Conservation (phyloP, 768 basidiomycete genomes). For the Boletus sp. region DNA sequence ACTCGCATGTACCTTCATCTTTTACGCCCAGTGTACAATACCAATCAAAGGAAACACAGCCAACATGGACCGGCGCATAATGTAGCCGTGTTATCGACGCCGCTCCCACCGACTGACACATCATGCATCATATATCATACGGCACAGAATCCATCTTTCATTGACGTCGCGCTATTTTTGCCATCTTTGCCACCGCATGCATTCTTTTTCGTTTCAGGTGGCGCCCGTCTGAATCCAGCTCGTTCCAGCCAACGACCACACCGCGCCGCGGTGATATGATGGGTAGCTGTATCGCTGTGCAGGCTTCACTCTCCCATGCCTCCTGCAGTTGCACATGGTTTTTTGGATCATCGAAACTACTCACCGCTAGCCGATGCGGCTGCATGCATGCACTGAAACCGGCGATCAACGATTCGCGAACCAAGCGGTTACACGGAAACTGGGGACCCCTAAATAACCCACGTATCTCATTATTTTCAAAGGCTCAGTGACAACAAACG, state of each 20-base stretch:
- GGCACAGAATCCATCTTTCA: not conserved
- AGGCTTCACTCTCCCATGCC: not conserved
- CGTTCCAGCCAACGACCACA: not conserved
- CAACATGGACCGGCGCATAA: not conserved
- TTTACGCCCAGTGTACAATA: not conserved
- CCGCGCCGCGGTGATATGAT: too few species aligned
- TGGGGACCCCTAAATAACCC: not conserved
- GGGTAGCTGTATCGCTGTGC: not conserved
- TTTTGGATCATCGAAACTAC: not conserved
- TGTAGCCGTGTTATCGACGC: not conserved
- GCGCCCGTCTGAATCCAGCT: not conserved
- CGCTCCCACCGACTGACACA: not conserved
- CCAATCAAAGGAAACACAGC: not conserved
- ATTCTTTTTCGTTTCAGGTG: not conserved
- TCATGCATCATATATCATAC: not conserved
- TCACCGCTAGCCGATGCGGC: not conserved
- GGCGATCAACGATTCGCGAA: not conserved
- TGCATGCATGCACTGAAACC: not conserved
- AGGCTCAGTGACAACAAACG: not conserved
- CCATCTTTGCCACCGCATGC: not conserved
- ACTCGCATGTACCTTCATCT: slow-evolving; percentile 1
- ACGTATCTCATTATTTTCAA: not conserved
- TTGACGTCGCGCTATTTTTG: not conserved
- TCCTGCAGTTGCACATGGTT: not conserved
- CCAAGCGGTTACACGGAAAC: not conserved